Evolutionary conservation across 2,329 filamentous ascomycete species (phyloP).

Genomic region (Ophiostoma perfectum): DNA sequence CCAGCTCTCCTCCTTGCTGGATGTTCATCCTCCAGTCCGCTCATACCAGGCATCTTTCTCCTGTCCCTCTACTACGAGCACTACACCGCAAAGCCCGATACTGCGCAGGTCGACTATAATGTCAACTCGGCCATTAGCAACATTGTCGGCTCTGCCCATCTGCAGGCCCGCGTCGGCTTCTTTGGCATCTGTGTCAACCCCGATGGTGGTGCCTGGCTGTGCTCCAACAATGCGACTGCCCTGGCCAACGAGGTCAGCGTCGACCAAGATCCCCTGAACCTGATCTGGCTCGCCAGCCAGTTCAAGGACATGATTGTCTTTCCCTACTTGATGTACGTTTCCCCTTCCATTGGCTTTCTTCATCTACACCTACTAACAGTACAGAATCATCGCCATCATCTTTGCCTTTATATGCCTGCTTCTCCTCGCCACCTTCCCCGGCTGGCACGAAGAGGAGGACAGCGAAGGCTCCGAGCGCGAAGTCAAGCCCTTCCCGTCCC

Average conservation of each 20-base stretch:
- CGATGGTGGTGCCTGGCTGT: slow-evolving; percentile 85
- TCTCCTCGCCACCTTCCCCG: slow-evolving; percentile 90
- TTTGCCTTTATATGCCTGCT: slow-evolving; percentile 95
- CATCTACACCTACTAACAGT: slow-evolving; percentile 16
- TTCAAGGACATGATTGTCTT: slow-evolving; percentile 99
- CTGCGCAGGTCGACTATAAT: slow-evolving; percentile 84
- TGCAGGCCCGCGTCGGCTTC: slow-evolving; percentile 92
- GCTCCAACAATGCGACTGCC: slow-evolving; percentile 93
- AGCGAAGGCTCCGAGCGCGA: slow-evolving; percentile 76
- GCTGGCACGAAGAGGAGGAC: slow-evolving; percentile 91
- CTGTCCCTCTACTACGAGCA: slow-evolving; percentile 94
- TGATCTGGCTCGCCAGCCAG: slow-evolving; percentile 93
- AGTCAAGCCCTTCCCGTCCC: slow-evolving; percentile 88
- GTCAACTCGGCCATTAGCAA: slow-evolving; percentile 80
- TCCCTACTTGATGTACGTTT: slow-evolving; percentile 81
- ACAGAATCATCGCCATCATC: slow-evolving; percentile 91
- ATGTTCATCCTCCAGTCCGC: slow-evolving; percentile 91
- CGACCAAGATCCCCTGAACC: slow-evolving; percentile 90
- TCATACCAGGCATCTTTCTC: slow-evolving; percentile 94
- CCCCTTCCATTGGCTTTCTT: neutral
- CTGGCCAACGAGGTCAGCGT: slow-evolving; percentile 83
- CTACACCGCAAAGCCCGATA: slow-evolving; percentile 75
- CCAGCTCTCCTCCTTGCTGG: slow-evolving; percentile 75
- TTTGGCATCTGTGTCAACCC: slow-evolving; percentile 96
- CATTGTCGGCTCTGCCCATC: slow-evolving; percentile 75